Percentiles rank a stretch among this genome's conserved stretches.
Evolutionary conservation across 768 basidiomycete species (phyloP).

Genomic region (Gyrodon lividus): DNA sequence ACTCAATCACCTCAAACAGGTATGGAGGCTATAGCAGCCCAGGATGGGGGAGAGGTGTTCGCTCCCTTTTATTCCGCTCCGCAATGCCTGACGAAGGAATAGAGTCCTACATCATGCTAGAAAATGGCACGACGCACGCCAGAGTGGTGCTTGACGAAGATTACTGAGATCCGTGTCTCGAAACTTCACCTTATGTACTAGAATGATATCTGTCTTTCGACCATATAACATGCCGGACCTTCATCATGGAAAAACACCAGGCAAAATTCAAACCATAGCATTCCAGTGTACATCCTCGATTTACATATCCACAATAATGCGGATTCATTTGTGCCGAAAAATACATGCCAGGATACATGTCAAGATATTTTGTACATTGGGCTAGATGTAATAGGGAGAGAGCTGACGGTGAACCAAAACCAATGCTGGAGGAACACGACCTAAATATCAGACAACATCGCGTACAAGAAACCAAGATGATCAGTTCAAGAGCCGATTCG

Average conservation of each 20-base stretch:
- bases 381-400: neutral
- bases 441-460: neutral
- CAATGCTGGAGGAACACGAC: neutral
- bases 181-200: neutral
- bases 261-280: too few relatives aligned
- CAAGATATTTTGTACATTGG: neutral
- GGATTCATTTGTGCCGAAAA: neutral
- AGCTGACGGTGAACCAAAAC: neutral
- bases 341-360: neutral
- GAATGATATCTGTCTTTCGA: too few relatives aligned
- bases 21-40: constrained; percentile 57
- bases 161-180: constrained; percentile 22
- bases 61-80: constrained; percentile 59
- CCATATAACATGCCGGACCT: too few relatives aligned
- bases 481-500: neutral
- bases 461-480: neutral
- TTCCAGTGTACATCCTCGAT: too few relatives aligned
- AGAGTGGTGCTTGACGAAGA: constrained; percentile 47
- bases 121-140: constrained; percentile 57
- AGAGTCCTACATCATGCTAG: constrained; percentile 65
- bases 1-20: constrained; percentile 31
- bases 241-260: too few relatives aligned
- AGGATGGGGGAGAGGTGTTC: constrained; percentile 64
- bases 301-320: neutral
- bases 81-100: constrained; percentile 43